These are phyloP conservation scores for Lepraria neglecta DNA, from an alignment of 495 filamentous ascomycete species.

Conservation along the genomic window DNA sequence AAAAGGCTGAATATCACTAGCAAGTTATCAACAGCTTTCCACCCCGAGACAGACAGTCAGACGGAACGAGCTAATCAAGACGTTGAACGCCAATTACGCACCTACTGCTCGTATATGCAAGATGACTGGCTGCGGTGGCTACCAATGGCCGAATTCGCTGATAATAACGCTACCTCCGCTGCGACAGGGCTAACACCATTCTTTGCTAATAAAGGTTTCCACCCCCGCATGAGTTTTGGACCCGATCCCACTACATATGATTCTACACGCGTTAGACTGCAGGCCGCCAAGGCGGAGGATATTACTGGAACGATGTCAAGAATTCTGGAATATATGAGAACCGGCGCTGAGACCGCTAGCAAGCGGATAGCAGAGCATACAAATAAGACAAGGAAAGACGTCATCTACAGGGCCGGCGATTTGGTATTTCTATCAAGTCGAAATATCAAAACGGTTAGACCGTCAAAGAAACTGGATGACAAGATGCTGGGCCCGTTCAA, in stretches of 20 bases:
- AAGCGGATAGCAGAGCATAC: neutral
- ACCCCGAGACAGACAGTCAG: constrained; percentile 28
- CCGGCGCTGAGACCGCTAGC: neutral
- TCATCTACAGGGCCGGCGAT: neutral
- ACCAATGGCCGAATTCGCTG: constrained; percentile 30
- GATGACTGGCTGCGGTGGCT: constrained; percentile 30
- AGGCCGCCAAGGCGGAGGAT: neutral
- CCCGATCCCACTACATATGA: neutral
- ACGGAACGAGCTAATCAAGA: constrained; percentile 28
- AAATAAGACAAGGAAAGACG: neutral
- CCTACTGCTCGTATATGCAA: constrained; percentile 30
- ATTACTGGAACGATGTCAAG: constrained; percentile 1
- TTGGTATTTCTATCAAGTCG: neutral
- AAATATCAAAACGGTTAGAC: neutral
- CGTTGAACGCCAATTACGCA: constrained; percentile 29
- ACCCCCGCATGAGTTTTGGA: constrained; percentile 22
- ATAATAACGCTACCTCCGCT: constrained; percentile 22
- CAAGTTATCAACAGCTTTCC: neutral
- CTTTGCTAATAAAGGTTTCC: constrained; percentile 26
- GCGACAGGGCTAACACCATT: constrained; percentile 21
- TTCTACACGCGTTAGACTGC: neutral
- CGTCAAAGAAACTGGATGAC: neutral
- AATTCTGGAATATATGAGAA: neutral
- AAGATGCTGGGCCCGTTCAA: neutral
- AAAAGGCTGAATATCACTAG: neutral